Percentiles rank a stretch among this genome's conserved stretches.
These are phyloP conservation scores for Dendrobium chrysotoxum DNA, from an alignment of 106 monocot genomes.

Conservation along the genomic window DNA sequence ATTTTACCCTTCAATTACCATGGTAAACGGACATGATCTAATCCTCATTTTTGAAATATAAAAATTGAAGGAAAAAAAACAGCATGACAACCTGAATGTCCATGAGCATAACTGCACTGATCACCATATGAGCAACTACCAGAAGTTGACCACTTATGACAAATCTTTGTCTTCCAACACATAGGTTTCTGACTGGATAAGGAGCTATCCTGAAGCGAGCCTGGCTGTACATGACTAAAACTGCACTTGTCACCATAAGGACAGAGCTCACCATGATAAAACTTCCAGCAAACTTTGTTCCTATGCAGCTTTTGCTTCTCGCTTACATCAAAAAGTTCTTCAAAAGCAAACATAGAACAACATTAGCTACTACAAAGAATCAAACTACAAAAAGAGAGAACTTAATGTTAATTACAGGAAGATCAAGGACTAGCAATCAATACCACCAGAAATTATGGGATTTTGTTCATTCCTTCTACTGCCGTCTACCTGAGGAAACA, in stretches of 20 bases:
- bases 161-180: slow-evolving; percentile 29
- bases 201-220: slow-evolving; percentile 10
- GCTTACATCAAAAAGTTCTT: not conserved
- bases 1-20: no score
- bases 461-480: not conserved
- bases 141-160: slow-evolving; percentile 23
- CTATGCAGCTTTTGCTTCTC: slow-evolving; percentile 8
- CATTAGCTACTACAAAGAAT: not conserved
- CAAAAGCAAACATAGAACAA: not conserved
- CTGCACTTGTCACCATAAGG: slow-evolving; percentile 32
- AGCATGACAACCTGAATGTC: slow-evolving; percentile 15
- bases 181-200: not conserved
- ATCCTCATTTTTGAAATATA: not conserved
- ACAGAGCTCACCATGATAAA: slow-evolving; percentile 22
- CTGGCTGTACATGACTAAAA: slow-evolving; percentile 24
- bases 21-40: no score
- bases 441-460: not conserved
- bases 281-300: slow-evolving; percentile 30
- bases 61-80: not conserved
- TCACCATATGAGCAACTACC: slow-evolving; percentile 28
- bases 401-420: not conserved
- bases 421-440: not conserved
- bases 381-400: not conserved
- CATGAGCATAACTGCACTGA: slow-evolving; percentile 27
- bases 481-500: no score